These are phyloP conservation scores for Gossypioides kirkii DNA, from an alignment of 345 rosid genomes.

Conservation along the genomic window DNA sequence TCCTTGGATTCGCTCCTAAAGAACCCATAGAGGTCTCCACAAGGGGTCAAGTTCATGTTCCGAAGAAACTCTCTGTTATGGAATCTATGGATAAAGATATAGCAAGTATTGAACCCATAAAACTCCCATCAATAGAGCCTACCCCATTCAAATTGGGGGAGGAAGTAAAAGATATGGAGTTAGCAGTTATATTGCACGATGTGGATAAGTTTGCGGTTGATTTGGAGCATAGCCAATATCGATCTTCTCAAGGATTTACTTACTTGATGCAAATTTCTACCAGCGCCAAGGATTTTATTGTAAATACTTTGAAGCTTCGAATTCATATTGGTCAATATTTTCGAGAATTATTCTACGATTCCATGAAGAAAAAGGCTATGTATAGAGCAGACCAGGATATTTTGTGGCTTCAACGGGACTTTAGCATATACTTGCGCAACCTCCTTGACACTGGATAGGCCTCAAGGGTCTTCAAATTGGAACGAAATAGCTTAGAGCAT, in stretches of 20 bases:
- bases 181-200: conserved; percentile 52
- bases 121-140: conserved; percentile 40
- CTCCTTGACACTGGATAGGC: conserved; percentile 34
- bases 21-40: too few species aligned
- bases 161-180: conserved; percentile 64
- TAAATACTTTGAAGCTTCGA: neutral
- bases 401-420: neutral
- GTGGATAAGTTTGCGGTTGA: conserved; percentile 85
- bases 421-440: neutral
- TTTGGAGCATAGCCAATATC: conserved; percentile 90
- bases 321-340: neutral
- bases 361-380: neutral
- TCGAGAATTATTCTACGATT: neutral
- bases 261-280: conserved; percentile 45
- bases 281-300: neutral
- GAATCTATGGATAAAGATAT: conserved; percentile 56
- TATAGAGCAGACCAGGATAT: neutral
- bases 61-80: conserved; percentile 67
- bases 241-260: conserved; percentile 87
- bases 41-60: neutral
- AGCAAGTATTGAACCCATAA: conserved; percentile 31
- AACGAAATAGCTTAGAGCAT: conserved; percentile 76
- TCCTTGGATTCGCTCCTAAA: too few species aligned
- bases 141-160: conserved; percentile 70
- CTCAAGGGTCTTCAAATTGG: conserved; percentile 76